Conservation (phyloP, 2,329 filamentous ascomycete genomes). For the Fusarium hainanense region DNA sequence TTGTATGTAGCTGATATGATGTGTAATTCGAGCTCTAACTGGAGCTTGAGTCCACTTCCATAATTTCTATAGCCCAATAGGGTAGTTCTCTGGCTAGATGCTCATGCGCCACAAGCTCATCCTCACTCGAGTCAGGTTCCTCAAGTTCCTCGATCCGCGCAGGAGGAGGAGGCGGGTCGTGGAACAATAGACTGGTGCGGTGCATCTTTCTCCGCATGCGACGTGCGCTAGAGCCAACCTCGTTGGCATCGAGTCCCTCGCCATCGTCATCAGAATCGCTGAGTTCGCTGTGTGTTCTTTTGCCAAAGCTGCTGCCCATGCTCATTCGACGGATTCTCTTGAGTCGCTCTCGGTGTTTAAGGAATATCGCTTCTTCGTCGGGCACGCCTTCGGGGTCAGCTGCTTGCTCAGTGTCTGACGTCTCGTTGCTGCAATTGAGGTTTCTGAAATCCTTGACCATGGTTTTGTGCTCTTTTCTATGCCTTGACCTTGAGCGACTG, state of each 20-base stretch:
- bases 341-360: constrained; percentile 56
- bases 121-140: constrained; percentile 62
- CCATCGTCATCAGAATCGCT: constrained; percentile 62
- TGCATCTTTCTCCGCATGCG: constrained; percentile 60
- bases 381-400: constrained; percentile 51
- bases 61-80: constrained; percentile 62
- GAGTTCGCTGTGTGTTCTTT: constrained; percentile 65
- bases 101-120: constrained; percentile 55
- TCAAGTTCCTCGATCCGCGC: constrained; percentile 65
- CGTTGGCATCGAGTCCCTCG: constrained; percentile 54
- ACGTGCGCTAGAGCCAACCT: constrained; percentile 60
- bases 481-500: constrained; percentile 55
- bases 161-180: constrained; percentile 60
- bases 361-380: constrained; percentile 54
- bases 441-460: constrained; percentile 59
- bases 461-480: constrained; percentile 54
- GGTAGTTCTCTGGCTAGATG: constrained; percentile 62
- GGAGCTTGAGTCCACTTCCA: constrained; percentile 58
- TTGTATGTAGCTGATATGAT: constrained; percentile 32
- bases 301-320: constrained; percentile 65
- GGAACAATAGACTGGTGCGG: constrained; percentile 60
- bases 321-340: constrained; percentile 60
- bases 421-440: constrained; percentile 58
- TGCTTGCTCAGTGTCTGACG: constrained; percentile 52
- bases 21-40: constrained; percentile 38